Base-by-base conservation (phyloP, 441 rosid species). In the Daphne laureola region DNA sequence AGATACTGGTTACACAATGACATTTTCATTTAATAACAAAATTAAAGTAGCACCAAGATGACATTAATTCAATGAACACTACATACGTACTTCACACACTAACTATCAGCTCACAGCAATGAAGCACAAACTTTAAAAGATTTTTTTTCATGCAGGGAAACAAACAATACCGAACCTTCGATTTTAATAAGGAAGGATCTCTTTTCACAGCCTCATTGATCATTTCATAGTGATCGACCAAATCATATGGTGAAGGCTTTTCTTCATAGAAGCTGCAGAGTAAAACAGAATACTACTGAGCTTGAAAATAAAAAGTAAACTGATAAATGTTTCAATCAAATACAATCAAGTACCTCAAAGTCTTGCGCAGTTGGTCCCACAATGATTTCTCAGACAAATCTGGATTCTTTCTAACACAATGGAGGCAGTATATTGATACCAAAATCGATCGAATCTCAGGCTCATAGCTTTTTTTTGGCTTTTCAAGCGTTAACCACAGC, bases 401-500 rank as follows among this genome's bases (percentile, higher is more conserved):
- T 0, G 83, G 90, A 54, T 86, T 80, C 55, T 71, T 62, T 66
- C 71, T 66, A 35, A 78, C 59, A 63, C 70, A 77, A 58, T 84
- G 84, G 62, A 92, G 80, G 62, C 82, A 76, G 17, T 76, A 75
- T 55, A 89, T 65, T 0, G 86, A 78, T 26, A 86, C 64, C 65
- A 86, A 71, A 53, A 76, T 61, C 8, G 73, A 74, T 75, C 88
- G 74, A n/a, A 76, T 72, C 46, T 63, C 65, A 14, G 54, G 78
- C 63, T 58, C 88, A 48, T 57, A 89, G 63, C 84, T 77, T 73
- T 85, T 92, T 81, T 94, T 81, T 2, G 97, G 89, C 69, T 81
- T 87, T 38, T 69, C 76, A 23, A 92, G 73, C 68, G 76, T 78
- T 12, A 92, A 57, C 87, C 97, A 92, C 6, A n/a, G 31, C 21